These are phyloP conservation scores for Tetradesmus lagerheimii DNA, from an alignment of 139 green algal genomes.

Conservation along the genomic window DNA sequence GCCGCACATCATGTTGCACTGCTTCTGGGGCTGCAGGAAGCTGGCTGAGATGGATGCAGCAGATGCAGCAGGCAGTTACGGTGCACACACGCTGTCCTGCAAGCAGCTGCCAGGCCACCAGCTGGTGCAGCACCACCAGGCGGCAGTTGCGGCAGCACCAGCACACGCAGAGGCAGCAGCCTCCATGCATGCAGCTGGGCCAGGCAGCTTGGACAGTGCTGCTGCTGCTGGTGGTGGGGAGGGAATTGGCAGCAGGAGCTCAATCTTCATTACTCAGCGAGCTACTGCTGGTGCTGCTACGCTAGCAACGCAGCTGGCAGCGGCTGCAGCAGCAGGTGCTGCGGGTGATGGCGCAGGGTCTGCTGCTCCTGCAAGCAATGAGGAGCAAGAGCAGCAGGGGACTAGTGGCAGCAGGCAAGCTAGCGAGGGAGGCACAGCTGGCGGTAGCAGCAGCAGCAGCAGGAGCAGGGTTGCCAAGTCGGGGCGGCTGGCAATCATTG, in stretches of 20 bases:
- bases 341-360: neutral
- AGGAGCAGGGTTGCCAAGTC: constrained; percentile 13
- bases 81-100: neutral
- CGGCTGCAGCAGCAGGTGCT: neutral
- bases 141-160: neutral
- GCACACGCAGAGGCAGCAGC: neutral
- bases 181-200: constrained; percentile 14
- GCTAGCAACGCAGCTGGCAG: neutral
- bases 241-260: neutral
- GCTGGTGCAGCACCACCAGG: constrained; percentile 28
- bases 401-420: constrained; percentile 3
- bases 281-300: neutral
- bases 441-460: constrained; percentile 24
- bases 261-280: constrained; percentile 43
- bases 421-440: neutral
- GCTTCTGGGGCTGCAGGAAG: neutral
- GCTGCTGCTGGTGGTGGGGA: neutral
- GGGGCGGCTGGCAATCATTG: neutral
- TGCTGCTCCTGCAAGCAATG: neutral
- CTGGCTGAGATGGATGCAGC: neutral
- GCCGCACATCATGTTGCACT: neutral
- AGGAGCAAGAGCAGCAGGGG: neutral
- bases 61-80: constrained; percentile 30
- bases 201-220: neutral
- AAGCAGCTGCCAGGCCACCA: constrained; percentile 13